These are phyloP conservation scores for Gardenia jasminoides DNA, from an alignment of 257 asterid species.

Conservation along the genomic window DNA sequence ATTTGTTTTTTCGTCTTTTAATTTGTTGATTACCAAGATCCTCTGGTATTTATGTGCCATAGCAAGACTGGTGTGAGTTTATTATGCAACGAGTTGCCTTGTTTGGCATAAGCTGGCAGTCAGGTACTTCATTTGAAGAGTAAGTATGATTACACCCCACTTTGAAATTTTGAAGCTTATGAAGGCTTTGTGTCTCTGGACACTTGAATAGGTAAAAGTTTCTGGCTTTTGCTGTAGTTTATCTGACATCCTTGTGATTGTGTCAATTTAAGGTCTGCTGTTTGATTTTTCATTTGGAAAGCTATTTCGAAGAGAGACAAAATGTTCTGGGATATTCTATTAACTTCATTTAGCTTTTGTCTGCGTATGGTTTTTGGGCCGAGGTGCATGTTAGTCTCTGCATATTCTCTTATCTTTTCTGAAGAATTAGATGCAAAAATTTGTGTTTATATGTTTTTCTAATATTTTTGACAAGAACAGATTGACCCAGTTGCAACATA, in stretches of 20 bases:
- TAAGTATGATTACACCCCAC: no score
- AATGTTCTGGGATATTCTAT: background rate
- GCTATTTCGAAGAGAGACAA: background rate
- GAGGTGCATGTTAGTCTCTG: background rate
- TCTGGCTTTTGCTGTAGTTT: conserved; percentile 9
- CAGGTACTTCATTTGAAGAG: no score
- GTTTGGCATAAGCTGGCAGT: background rate
- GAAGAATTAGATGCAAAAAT: conserved; percentile 7
- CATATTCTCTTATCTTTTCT: background rate
- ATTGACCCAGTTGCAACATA: background rate
- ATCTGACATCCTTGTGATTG: background rate
- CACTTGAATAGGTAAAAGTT: background rate
- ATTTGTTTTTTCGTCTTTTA: background rate
- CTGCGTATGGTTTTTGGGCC: background rate
- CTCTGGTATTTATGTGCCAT: background rate
- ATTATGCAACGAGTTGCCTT: background rate
- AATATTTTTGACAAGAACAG: background rate
- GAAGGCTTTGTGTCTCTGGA: background rate
- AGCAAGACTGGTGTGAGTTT: background rate
- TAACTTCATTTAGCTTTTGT: background rate
- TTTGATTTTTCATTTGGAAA: background rate
- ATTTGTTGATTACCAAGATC: background rate
- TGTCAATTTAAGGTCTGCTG: background rate
- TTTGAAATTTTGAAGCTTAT: background rate
- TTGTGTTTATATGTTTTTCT: background rate